These are phyloP conservation scores for Neopestalotiopsis sp. DNA, from an alignment of 2,329 filamentous ascomycete species.

Conservation along the genomic window DNA sequence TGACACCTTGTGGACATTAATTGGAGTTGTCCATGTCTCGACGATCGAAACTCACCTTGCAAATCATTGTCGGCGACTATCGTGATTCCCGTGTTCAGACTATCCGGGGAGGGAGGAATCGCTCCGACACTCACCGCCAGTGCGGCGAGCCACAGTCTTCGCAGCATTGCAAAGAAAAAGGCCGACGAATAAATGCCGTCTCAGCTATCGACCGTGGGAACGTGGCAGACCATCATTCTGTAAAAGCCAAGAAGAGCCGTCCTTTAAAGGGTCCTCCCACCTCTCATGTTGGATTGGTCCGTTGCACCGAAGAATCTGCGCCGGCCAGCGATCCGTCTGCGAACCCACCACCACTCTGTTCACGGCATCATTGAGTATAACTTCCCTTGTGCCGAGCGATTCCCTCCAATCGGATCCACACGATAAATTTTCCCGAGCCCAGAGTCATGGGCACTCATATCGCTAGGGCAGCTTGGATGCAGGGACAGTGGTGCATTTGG, in stretches of 20 bases:
- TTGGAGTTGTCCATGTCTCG: constrained; percentile 1
- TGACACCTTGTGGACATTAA: constrained; percentile 31
- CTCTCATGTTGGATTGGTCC: background rate
- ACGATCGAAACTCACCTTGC: constrained; percentile 33
- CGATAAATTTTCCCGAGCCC: background rate
- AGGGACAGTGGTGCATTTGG: background rate
- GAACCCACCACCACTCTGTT: background rate
- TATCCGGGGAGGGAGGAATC: constrained; percentile 35
- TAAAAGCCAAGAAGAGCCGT: background rate
- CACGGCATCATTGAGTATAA: background rate
- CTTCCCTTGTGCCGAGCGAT: constrained; percentile 10
- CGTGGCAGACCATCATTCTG: too few relatives aligned
- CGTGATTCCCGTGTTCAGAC: constrained; percentile 41
- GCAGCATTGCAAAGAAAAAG: background rate
- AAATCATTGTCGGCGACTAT: constrained; percentile 48
- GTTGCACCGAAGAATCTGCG: too few relatives aligned
- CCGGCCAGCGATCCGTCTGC: background rate
- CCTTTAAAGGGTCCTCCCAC: background rate
- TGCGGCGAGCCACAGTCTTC: background rate
- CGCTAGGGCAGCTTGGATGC: background rate
- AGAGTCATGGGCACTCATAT: background rate
- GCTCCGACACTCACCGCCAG: constrained; percentile 11
- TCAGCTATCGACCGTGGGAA: background rate
- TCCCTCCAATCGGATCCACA: constrained; percentile 1
- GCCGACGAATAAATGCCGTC: background rate